A percentile compares a stretch with the other conserved stretches of the same genome.
Evolutionary conservation across 192 early-diverging fungal species (phyloP).

Genomic region (Coemansia sp.): DNA sequence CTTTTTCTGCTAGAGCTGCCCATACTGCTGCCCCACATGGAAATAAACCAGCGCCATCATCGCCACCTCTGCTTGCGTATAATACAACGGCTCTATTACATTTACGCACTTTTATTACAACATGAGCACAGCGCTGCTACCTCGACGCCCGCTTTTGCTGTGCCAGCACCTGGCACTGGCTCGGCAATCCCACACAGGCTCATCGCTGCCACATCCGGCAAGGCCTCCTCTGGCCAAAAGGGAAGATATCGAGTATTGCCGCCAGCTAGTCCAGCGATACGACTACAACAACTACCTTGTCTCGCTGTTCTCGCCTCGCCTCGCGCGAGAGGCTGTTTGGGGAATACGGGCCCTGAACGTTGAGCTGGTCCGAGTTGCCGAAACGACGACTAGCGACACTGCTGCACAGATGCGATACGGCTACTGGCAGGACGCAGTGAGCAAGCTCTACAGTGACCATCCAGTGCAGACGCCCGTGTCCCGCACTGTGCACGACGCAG

Average conservation of each 20-base stretch:
- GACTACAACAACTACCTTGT: constrained; percentile 84
- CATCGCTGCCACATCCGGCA: neutral
- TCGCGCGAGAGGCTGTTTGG: constrained; percentile 68
- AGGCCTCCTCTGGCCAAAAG: constrained; percentile 8
- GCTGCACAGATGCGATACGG: constrained; percentile 83
- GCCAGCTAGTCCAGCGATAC: constrained; percentile 50
- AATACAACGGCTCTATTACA: too few species aligned
- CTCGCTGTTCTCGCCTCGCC: constrained; percentile 75
- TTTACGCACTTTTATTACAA: neutral
- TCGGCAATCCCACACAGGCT: neutral
- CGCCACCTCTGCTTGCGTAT: too few species aligned
- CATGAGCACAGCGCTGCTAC: neutral
- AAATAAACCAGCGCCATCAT: neutral
- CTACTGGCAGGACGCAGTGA: constrained; percentile 89
- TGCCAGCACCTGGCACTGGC: neutral
- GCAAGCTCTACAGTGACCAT: constrained; percentile 62
- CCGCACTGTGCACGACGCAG: constrained; percentile 64
- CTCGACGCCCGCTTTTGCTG: neutral
- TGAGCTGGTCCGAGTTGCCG: constrained; percentile 81
- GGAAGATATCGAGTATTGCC: constrained; percentile 50
- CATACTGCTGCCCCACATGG: too few species aligned
- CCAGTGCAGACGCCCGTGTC: constrained; percentile 82
- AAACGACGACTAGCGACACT: constrained; percentile 66
- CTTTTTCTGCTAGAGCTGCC: neutral
- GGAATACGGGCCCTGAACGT: constrained; percentile 89